These are phyloP conservation scores for Ilex asprella DNA, from an alignment of 257 asterid species.

Conservation along the genomic window DNA sequence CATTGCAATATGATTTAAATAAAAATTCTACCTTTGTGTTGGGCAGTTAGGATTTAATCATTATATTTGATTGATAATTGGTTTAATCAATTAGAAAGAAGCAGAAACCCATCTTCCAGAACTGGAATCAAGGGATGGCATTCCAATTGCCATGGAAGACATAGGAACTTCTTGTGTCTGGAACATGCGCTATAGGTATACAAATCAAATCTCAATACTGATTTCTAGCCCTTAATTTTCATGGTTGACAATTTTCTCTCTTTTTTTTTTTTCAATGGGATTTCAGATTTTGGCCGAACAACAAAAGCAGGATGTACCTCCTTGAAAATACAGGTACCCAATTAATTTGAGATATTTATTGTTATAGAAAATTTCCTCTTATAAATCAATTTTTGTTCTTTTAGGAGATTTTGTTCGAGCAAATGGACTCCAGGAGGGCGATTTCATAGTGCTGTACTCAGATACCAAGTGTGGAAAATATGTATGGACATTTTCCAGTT, in stretches of 20 bases:
- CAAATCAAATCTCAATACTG: neutral
- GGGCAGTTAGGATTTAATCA: neutral
- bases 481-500: constrained; percentile 30
- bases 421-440: constrained; percentile 67
- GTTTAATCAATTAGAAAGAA: neutral
- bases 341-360: neutral
- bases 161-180: neutral
- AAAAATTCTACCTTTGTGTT: no score
- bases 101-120: constrained; percentile 5
- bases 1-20: no score
- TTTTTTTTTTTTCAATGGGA: neutral
- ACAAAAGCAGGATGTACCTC: constrained; percentile 93
- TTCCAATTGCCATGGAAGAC: constrained; percentile 2
- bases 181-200: constrained; percentile 3
- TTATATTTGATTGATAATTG: neutral
- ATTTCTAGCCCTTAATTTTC: neutral
- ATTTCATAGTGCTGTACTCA: constrained; percentile 54
- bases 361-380: neutral
- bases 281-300: constrained; percentile 73
- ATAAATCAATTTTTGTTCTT: neutral
- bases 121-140: constrained; percentile 3
- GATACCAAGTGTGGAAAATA: constrained; percentile 77
- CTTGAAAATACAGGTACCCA: constrained; percentile 77
- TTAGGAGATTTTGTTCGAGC: constrained; percentile 56
- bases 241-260: neutral